Conservation (phyloP, 192 early-diverging fungal genomes). For the Gonapodya prolifera region DNA sequence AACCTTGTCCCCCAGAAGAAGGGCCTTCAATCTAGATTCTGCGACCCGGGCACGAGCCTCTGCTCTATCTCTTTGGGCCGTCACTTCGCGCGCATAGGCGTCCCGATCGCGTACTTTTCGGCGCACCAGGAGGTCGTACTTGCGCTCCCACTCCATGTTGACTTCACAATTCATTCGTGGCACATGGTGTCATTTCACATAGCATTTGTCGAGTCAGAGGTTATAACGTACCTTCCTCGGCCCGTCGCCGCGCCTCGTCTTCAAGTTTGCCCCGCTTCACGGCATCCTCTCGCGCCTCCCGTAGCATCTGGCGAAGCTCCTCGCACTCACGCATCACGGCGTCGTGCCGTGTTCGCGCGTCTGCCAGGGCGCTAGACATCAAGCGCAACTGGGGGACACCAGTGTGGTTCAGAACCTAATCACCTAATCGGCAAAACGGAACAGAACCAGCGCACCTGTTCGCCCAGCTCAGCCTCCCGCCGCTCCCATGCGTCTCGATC, state of each 20-base stretch:
- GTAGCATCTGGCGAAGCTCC: background rate
- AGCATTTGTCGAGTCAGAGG: background rate
- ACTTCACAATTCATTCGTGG: too few relatives aligned
- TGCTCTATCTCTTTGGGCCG: background rate
- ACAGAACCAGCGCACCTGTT: background rate
- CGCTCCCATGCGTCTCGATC: background rate
- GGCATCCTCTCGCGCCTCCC: background rate
- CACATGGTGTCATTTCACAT: background rate
- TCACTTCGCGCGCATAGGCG: background rate
- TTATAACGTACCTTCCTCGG: background rate
- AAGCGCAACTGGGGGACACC: background rate
- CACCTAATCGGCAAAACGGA: background rate
- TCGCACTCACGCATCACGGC: background rate
- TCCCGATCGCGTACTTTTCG: background rate
- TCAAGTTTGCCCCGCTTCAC: background rate
- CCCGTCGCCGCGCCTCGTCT: background rate
- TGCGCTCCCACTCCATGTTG: background rate
- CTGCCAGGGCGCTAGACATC: background rate
- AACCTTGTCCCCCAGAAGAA: background rate
- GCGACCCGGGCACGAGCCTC: background rate
- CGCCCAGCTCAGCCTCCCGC: background rate
- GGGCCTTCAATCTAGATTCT: background rate
- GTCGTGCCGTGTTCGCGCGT: background rate
- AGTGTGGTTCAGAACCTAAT: background rate
- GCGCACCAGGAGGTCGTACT: background rate